Evolutionary conservation across 1,139 yeast genomes (phyloP).

Genomic region (Geotrichum cucujoidarum): DNA sequence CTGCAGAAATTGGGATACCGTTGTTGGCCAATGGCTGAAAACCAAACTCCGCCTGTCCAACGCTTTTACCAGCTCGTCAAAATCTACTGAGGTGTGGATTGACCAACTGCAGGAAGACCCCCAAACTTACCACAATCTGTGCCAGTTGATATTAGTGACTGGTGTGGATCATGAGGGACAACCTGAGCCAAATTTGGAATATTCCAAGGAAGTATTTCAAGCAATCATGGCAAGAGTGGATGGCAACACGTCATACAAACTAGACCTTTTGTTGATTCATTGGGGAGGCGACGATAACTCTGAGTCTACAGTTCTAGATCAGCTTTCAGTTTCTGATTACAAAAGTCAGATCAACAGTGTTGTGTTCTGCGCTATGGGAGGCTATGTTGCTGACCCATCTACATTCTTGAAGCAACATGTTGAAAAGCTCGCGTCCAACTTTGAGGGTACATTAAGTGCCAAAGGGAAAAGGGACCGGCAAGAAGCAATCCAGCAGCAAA

Average conservation of each 20-base stretch:
- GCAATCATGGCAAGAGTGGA: constrained; percentile 21
- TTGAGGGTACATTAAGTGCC: constrained; percentile 15
- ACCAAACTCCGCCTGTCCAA: constrained; percentile 27
- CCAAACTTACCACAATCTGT: constrained; percentile 25
- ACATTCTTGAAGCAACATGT: constrained; percentile 8
- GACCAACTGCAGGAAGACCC: constrained; percentile 27
- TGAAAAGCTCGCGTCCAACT: constrained; percentile 9
- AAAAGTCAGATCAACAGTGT: constrained; percentile 1
- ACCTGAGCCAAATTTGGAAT: constrained; percentile 12
- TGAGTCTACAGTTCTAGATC: constrained; percentile 3
- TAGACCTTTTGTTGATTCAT: constrained; percentile 21
- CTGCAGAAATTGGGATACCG: constrained; percentile 31
- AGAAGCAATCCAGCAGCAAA: constrained; percentile 1
- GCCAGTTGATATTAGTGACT: constrained; percentile 29
- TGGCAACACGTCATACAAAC: constrained; percentile 18
- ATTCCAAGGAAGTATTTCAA: constrained; percentile 21
- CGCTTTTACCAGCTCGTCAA: constrained; percentile 14
- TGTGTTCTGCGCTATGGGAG: constrained; percentile 7
- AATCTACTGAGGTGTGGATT: constrained; percentile 18
- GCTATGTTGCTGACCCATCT: constrained; percentile 6
- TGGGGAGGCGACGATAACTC: constrained; percentile 17
- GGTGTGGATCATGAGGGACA: constrained; percentile 24
- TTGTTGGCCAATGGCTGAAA: constrained; percentile 33
- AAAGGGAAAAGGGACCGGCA: constrained; percentile 10
- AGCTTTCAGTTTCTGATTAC: constrained; percentile 7